Percentiles rank a stretch among this genome's conserved stretches.
These are phyloP conservation scores for Colletotrichum tanaceti DNA, from an alignment of 2,329 filamentous ascomycete genomes.

Conservation along the genomic window DNA sequence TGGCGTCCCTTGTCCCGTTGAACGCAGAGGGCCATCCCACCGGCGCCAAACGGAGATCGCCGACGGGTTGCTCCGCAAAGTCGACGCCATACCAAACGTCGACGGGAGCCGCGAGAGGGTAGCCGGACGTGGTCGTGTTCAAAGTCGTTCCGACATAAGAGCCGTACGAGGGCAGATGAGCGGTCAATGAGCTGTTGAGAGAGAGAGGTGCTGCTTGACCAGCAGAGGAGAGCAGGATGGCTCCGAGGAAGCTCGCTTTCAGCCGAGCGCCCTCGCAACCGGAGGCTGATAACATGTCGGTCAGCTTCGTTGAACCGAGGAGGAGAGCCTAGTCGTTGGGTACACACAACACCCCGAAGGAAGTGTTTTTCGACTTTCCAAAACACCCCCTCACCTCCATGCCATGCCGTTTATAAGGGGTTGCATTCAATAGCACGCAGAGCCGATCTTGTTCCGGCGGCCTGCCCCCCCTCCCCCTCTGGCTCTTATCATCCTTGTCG, in stretches of 20 bases:
- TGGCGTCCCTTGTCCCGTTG: slow-evolving; percentile 17
- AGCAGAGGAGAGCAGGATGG: neutral
- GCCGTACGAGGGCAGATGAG: slow-evolving; percentile 8
- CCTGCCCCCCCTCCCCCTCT: slow-evolving; percentile 6
- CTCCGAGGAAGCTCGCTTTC: neutral
- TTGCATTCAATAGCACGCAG: neutral
- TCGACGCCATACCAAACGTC: slow-evolving; percentile 31
- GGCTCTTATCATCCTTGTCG: neutral
- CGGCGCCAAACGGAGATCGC: slow-evolving; percentile 4
- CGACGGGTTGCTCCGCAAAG: slow-evolving; percentile 18
- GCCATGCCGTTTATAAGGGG: neutral
- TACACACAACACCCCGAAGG: neutral
- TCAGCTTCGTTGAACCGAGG: neutral
- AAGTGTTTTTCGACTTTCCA: neutral
- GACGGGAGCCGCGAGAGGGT: slow-evolving; percentile 13
- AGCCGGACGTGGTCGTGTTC: slow-evolving; percentile 16
- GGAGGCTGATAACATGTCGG: neutral
- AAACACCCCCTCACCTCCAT: neutral
- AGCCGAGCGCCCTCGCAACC: slow-evolving; percentile 1
- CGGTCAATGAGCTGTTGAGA: neutral
- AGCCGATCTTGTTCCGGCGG: neutral
- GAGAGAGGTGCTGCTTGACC: neutral
- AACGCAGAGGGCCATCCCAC: slow-evolving; percentile 10
- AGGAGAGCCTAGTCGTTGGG: neutral
- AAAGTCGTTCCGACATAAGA: slow-evolving; percentile 17